Conservation (phyloP, 1,284 basidiomycete species). For the Meira miltonrushii region DNA sequence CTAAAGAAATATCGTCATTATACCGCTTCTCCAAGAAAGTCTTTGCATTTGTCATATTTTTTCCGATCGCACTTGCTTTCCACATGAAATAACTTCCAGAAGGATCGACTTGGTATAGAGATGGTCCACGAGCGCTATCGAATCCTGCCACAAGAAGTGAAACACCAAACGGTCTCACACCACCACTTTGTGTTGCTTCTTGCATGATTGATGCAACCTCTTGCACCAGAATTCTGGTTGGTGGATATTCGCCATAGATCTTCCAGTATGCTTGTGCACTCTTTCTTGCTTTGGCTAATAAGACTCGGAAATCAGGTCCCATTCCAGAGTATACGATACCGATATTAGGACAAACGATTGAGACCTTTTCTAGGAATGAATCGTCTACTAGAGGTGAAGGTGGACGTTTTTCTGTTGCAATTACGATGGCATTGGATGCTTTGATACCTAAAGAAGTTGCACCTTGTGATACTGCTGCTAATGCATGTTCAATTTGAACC, state of each 20-base stretch:
- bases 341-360: conserved; percentile 94
- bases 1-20: conserved; percentile 96
- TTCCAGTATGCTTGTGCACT: conserved; percentile 99
- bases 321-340: conserved; percentile 95
- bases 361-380: conserved; percentile 89
- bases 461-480: conserved; percentile 79
- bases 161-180: conserved; percentile 95
- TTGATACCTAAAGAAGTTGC: conserved; percentile 98
- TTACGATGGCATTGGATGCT: conserved; percentile 95
- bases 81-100: conserved; percentile 91
- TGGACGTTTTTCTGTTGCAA: conserved; percentile 98
- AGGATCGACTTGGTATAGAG: conserved; percentile 96
- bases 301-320: conserved; percentile 95
- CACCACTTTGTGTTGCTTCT: conserved; percentile 95
- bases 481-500: conserved; percentile 92
- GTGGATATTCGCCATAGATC: conserved; percentile 97
- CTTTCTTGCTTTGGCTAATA: conserved; percentile 90
- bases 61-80: conserved; percentile 99
- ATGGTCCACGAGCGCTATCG: conserved; percentile 84
- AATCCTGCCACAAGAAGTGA: conserved; percentile 93
- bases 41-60: conserved; percentile 99
- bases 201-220: conserved; percentile 98
- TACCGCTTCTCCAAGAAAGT: conserved; percentile 95
- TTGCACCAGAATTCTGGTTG: conserved; percentile 89
- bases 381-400: conserved; percentile 96